phyloP scores from a whole-genome alignment of 345 rosid species.

The Rhodomyrtus tomentosa region DNA sequence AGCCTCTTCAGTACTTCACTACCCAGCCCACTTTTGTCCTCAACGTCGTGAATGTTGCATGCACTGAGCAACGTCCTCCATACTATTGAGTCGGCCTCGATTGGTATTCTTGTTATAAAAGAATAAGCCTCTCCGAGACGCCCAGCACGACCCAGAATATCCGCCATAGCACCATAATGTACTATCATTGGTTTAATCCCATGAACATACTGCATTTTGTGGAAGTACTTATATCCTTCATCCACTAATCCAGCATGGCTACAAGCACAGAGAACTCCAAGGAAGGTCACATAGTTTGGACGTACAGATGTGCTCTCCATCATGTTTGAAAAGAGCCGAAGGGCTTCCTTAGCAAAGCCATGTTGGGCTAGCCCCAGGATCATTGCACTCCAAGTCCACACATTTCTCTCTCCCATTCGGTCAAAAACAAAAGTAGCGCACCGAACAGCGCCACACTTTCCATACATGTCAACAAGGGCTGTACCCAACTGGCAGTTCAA shows the following conservation, averaged over 20 bases:
- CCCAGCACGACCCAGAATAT: conserved; percentile 74
- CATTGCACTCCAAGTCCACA: conserved; percentile 97
- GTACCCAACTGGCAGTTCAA: conserved; percentile 62
- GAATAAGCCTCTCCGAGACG: conserved; percentile 44
- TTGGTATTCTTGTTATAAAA: conserved; percentile 39
- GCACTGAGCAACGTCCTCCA: conserved; percentile 76
- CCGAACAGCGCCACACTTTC: conserved; percentile 46
- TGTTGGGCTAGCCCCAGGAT: conserved; percentile 74
- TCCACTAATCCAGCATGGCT: conserved; percentile 70
- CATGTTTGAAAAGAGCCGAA: conserved; percentile 43
- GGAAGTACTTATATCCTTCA: conserved; percentile 51
- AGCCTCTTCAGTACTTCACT: conserved; percentile 41
- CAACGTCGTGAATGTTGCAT: conserved; percentile 31
- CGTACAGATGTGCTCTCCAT: conserved; percentile 20
- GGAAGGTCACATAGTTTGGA: conserved; percentile 78
- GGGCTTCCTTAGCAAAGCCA: conserved; percentile 56
- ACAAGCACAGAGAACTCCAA: conserved; percentile 79
- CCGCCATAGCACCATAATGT: conserved; percentile 78
- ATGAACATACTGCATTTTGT: conserved; percentile 51
- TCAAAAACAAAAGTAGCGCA: conserved; percentile 43
- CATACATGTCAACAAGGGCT: conserved; percentile 77
- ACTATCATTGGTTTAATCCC: conserved; percentile 58
- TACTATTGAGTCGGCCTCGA: conserved; percentile 43
- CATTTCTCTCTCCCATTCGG: conserved; percentile 44
- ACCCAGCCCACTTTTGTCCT: conserved; percentile 26